phyloP scores from a whole-genome alignment of 441 rosid species.

The Sinapis alba region DNA sequence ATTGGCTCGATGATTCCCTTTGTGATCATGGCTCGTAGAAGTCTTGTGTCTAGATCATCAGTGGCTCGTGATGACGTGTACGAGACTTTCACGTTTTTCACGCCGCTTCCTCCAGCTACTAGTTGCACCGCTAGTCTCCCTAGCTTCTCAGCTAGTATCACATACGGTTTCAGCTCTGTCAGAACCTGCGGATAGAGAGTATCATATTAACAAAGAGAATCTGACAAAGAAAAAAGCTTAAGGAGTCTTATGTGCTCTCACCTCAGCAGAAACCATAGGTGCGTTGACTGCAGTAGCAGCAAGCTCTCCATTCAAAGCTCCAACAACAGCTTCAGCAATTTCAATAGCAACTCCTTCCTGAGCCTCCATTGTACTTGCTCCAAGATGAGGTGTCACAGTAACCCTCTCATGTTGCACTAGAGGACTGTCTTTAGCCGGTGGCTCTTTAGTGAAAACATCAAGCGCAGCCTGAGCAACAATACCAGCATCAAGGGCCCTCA shows the following conservation, averaged over 20 bases:
- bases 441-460: conserved; percentile 90
- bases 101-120: conserved; percentile 89
- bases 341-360: conserved; percentile 99
- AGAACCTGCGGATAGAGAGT: conserved; percentile 56
- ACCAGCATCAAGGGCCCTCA: conserved; percentile 85
- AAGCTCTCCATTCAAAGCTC: conserved; percentile 93
- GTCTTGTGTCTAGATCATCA: conserved; percentile 91
- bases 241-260: too few relatives aligned
- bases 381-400: conserved; percentile 94
- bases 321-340: conserved; percentile 97
- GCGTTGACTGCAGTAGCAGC: conserved; percentile 99
- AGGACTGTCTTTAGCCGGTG: conserved; percentile 77
- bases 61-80: conserved; percentile 78
- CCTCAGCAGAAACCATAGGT: conserved; percentile 90
- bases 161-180: conserved; percentile 81
- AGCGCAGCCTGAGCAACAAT: conserved; percentile 98
- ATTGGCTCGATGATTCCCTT: conserved; percentile 96
- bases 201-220: too few relatives aligned
- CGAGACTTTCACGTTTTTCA: conserved; percentile 67
- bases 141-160: conserved; percentile 78
- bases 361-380: conserved; percentile 97
- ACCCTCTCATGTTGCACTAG: conserved; percentile 84
- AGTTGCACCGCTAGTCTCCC: conserved; percentile 92
- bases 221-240: too few relatives aligned
- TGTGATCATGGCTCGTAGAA: conserved; percentile 89